These are phyloP conservation scores for Teunomyces kruisii DNA, from an alignment of 805 yeast genomes.

Conservation along the genomic window DNA sequence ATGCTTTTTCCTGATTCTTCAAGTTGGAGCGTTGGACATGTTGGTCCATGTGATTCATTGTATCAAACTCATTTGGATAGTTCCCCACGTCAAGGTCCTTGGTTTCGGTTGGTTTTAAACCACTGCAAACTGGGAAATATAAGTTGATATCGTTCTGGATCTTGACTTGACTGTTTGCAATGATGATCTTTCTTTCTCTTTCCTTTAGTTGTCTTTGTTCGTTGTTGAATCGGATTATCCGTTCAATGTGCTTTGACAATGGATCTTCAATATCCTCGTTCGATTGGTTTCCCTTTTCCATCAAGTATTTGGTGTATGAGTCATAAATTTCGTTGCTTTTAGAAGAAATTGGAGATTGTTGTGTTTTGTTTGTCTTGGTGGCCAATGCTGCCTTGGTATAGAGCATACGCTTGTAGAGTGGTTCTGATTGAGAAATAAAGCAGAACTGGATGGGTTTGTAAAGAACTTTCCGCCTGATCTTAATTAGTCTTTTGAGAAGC, in stretches of 20 bases:
- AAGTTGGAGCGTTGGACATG: slow-evolving; percentile 11
- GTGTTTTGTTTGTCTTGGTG: not conserved
- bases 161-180: slow-evolving; percentile 2
- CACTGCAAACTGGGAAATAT: not conserved
- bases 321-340: slow-evolving; percentile 7
- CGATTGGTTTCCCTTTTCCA: slow-evolving; percentile 9
- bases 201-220: slow-evolving; percentile 15
- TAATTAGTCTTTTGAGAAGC: slow-evolving; percentile 10
- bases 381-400: slow-evolving; percentile 7
- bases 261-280: slow-evolving; percentile 12
- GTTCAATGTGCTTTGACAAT: slow-evolving; percentile 14
- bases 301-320: slow-evolving; percentile 8
- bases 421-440: slow-evolving; percentile 17
- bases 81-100: slow-evolving; percentile 9
- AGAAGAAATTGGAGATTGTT: not conserved
- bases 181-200: slow-evolving; percentile 12
- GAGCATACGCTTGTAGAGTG: slow-evolving; percentile 14
- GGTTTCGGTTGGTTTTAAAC: not conserved
- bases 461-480: slow-evolving; percentile 14
- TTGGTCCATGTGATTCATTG: slow-evolving; percentile 9
- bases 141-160: not conserved
- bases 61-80: slow-evolving; percentile 6
- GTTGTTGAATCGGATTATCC: slow-evolving; percentile 16
- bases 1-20: slow-evolving; percentile 15
- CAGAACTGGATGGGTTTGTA: slow-evolving; percentile 26